Conservation (phyloP, 108 stramenopile species). For the Cyclotella choctawhatcheeana region DNA sequence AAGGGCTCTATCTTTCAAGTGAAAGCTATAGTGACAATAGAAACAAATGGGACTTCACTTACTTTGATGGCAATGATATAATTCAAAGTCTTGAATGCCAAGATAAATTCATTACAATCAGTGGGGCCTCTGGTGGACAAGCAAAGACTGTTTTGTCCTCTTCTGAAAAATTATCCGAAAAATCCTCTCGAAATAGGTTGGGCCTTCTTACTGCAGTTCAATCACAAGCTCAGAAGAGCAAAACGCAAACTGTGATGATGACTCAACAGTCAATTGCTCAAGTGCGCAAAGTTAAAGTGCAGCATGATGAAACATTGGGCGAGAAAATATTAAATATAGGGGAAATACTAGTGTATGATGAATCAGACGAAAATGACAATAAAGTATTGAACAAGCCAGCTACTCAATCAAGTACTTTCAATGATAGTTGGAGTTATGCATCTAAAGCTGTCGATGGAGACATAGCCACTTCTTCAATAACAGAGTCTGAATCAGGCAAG, state of each 20-base stretch:
- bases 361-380: background rate
- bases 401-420: background rate
- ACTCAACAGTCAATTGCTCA: too few species aligned
- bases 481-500: background rate
- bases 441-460: background rate
- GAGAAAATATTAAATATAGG: too few species aligned
- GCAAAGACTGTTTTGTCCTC: background rate
- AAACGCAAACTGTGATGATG: too few species aligned
- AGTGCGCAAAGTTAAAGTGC: too few species aligned
- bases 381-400: background rate
- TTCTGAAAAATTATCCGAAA: background rate
- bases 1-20: background rate
- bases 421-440: background rate
- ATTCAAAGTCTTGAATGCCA: background rate
- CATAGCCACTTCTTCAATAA: background rate
- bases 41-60: background rate
- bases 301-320: too few species aligned
- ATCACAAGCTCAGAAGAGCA: too few species aligned
- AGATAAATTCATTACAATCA: background rate
- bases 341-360: too few species aligned
- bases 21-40: background rate
- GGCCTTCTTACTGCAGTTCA: too few species aligned
- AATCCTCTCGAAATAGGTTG: background rate
- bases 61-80: background rate
- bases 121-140: background rate